Evolutionary conservation across 331 rosid genomes (phyloP), one percentile per base, ranked within the genome.

Genomic region (Malus hybrid): DNA sequence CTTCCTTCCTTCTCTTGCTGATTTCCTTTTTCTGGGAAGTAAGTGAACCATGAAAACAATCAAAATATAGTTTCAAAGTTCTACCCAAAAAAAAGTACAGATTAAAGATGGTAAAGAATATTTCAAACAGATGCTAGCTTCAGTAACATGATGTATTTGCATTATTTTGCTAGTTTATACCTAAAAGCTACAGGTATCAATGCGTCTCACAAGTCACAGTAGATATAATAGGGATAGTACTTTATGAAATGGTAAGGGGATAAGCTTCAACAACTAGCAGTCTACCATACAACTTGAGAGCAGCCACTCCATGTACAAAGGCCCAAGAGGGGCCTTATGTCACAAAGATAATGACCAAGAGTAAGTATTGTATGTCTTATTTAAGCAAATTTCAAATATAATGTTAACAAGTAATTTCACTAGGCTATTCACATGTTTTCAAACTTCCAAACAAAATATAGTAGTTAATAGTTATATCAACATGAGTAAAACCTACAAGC

Each of bases 1-100:
- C 97, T 72, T 94, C 97, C 90, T 94, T 94, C 87, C 99, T 86
- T 84, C 99, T 91, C 90, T 90, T 94, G 93, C 96, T 92, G 83
- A 87, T 88, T 80, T 90, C 96, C 82, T 94, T 94, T 89, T 90
- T 94, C 99, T 94, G 90, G 68, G 66, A 65, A n/a, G 71, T 59
- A 78, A 66, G 48, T 20, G 12, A 75, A 67, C 62, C 72, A 65
- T 69, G 65, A 16, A 77, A 42, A 28, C n/a, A n/a, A 57, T 28
- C 65, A 14, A 32, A 7, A 65, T 31, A 27, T 22, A 28, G 65
- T 31, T 63, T 65, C 50, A 44, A 44, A 44, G 50, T 44, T 44
- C 50, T 3, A 44, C 50, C 50, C 2, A 44, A 44, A 44, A 44
- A 11, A 36, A 39, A 6, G 50, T 44, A 44, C 50, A 44, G 15